Evolutionary conservation across 2,329 filamentous ascomycete species (phyloP), one percentile per base, ranked within the genome.

Genomic region (Hypoxylon sp.): DNA sequence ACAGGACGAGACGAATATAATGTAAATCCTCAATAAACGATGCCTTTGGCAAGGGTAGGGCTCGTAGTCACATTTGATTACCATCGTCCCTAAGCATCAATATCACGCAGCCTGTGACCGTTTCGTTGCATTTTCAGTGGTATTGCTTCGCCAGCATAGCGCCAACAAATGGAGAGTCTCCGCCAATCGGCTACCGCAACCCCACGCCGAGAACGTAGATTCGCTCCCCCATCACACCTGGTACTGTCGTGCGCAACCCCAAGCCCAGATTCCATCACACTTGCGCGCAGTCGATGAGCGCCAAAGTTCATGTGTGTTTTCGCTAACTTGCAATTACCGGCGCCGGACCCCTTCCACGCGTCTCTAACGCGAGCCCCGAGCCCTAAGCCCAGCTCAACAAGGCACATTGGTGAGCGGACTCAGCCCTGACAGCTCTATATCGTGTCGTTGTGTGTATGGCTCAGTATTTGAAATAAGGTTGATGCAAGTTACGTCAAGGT

Each of bases 151-250:
- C 66, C 66, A 64, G 66, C 64, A 62, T 64, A 62, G 68, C 70
- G 70, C 68, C 70, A 71, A 72, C 64, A 70, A 58, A 60, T 64
- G 56, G 55, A 64, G 50, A 54, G 42, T 44, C 31, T 52, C 64
- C 63, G 67, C 68, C 71, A 72, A 72, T 72, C 63, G 69, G 57
- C 65, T 64, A 62, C 44, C 52, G 55, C 44, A 59, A 68, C 70
- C 70, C 70, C 68, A 70, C 68, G 70, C 68, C 57, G 67, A 53
- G 51, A 65, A 56, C 47, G 56, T 62, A 64, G 56, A 68, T 68
- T 70, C 57, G 63, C 67, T 44, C 63, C 48, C 61, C 58, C 65
- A 63, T 70, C 68, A 70, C 68, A 67, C 54, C 59, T 62, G 52
- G 46, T 55, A 64, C 52, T 47, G 47, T 57, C 52, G 64, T 61